phyloP scores from a whole-genome alignment of 345 rosid genomes.

The Arabidopsis arenosa region DNA sequence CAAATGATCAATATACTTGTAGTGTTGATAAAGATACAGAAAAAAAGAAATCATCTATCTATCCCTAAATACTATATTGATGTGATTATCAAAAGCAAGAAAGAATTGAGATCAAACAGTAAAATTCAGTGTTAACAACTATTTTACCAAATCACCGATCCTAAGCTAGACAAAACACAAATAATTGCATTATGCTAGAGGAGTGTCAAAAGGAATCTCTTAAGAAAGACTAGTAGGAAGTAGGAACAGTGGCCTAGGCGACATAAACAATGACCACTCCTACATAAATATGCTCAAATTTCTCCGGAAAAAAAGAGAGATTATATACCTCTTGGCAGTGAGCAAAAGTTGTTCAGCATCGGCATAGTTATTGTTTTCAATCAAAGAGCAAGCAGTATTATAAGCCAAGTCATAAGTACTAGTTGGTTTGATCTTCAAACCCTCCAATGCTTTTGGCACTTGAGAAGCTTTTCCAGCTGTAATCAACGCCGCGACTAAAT shows the following conservation, averaged over 20 bases:
- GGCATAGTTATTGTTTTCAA: constrained; percentile 59
- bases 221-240: too few relatives aligned
- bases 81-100: neutral
- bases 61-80: constrained; percentile 1
- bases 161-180: too few relatives aligned
- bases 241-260: neutral
- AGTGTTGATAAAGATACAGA: constrained; percentile 14
- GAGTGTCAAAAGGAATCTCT: too few relatives aligned
- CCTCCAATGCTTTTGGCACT: constrained; percentile 71
- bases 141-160: constrained; percentile 2
- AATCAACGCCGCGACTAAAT: constrained; percentile 74
- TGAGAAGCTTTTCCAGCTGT: constrained; percentile 79
- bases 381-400: constrained; percentile 85
- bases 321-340: constrained; percentile 71
- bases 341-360: constrained; percentile 93
- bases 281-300: neutral
- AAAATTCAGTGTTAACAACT: neutral
- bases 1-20: neutral
- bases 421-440: constrained; percentile 69
- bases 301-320: neutral
- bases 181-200: too few relatives aligned
- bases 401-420: constrained; percentile 85
- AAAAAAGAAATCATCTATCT: neutral
- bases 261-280: neutral
- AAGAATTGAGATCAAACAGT: neutral